Percentiles rank a stretch among this genome's conserved stretches.
Conservation (phyloP, 2,329 filamentous ascomycete genomes). For the Lasiodiplodia sp. region DNA sequence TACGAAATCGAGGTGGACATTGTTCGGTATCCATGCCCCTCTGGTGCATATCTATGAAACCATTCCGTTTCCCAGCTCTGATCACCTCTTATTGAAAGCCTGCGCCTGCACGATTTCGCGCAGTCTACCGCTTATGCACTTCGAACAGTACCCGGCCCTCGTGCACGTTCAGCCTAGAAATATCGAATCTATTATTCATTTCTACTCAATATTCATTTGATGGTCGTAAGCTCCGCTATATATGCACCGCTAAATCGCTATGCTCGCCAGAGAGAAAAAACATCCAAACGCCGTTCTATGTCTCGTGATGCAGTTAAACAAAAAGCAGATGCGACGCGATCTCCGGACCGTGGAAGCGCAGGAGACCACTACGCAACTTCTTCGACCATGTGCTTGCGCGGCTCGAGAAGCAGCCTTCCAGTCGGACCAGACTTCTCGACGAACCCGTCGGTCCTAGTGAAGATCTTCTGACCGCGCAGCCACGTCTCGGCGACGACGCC, state of each 20-base stretch:
- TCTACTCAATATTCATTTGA: neutral
- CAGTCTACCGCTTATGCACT: neutral
- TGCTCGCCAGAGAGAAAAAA: neutral
- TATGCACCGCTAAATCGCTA: constrained; percentile 1
- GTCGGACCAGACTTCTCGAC: constrained; percentile 62
- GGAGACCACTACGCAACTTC: neutral
- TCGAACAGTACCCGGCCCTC: neutral
- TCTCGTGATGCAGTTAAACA: neutral
- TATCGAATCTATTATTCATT: neutral
- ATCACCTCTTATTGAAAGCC: neutral
- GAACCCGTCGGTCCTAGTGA: constrained; percentile 70
- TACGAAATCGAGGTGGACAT: neutral
- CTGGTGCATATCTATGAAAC: neutral
- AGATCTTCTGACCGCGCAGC: constrained; percentile 79
- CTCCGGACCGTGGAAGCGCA: neutral
- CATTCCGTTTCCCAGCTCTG: neutral
- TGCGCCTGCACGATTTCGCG: neutral
- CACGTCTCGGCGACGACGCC: constrained; percentile 87
- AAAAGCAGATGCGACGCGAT: neutral
- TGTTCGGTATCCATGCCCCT: neutral
- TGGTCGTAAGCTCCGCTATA: neutral
- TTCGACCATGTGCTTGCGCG: constrained; percentile 39
- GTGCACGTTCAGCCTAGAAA: neutral
- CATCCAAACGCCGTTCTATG: constrained; percentile 1
- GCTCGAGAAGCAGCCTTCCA: constrained; percentile 61